phyloP scores from a whole-genome alignment of 2,329 filamentous ascomycete species.

The Pseudogymnoascus sp. region DNA sequence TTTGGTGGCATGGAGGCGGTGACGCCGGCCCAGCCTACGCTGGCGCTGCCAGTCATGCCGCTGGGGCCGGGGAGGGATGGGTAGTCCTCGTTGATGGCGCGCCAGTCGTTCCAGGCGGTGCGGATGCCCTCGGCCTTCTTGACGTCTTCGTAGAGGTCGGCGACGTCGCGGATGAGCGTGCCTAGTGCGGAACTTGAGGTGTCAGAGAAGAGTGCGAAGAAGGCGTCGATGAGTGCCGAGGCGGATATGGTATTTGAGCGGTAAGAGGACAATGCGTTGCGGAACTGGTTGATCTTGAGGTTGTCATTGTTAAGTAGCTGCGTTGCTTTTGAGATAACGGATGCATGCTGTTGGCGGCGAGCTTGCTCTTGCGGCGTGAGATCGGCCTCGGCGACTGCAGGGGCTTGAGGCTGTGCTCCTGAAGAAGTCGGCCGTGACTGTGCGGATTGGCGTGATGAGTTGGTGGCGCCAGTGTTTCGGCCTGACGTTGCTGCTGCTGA shows the following conservation, averaged over 20 bases:
- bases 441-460: neutral
- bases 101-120: constrained; percentile 90
- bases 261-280: constrained; percentile 71
- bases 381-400: constrained; percentile 43
- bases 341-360: constrained; percentile 68
- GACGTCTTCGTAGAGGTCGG: constrained; percentile 84
- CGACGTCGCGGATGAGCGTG: constrained; percentile 82
- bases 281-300: constrained; percentile 70
- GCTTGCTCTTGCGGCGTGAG: constrained; percentile 73
- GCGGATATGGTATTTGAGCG: constrained; percentile 63
- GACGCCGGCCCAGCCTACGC: constrained; percentile 26
- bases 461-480: neutral
- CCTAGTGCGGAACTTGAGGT: constrained; percentile 73
- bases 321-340: constrained; percentile 78
- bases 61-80: constrained; percentile 73
- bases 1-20: constrained; percentile 29
- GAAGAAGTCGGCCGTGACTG: constrained; percentile 10
- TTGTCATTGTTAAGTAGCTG: constrained; percentile 73
- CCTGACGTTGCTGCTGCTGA: constrained; percentile 10
- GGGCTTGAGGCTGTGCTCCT: constrained; percentile 29
- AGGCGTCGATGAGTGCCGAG: constrained; percentile 72
- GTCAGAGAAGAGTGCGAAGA: constrained; percentile 77
- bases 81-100: constrained; percentile 92
- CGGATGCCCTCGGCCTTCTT: constrained; percentile 65
- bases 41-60: constrained; percentile 52